Evolutionary conservation across 371 early-diverging fungal species (phyloP), one percentile per base, ranked within the genome.

Genomic region (Gilbertella persicaria): DNA sequence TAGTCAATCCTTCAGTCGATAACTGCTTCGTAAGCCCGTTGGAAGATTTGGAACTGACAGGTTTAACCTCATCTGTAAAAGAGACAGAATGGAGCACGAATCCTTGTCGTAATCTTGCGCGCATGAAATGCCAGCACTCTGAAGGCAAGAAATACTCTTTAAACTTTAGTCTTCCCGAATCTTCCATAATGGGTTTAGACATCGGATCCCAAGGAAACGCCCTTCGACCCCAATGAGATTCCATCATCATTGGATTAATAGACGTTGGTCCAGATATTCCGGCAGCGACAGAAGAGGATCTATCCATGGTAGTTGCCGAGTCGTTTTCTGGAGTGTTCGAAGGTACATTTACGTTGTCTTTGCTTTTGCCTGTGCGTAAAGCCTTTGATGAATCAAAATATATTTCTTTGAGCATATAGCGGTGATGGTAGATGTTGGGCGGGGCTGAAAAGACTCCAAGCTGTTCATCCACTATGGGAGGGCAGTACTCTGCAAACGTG

Each of bases 121-220:
- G 72, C 21, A 96, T 77, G 19, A 94, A 59, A 53, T 82, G 78
- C 48, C 82, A 78, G 19, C 94, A 72, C 44, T 80, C 80, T 20
- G 76, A 62, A 4, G 80, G 74, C 17, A 87, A 67, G 13, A 65
- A 69, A 62, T 94, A 95, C 51, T 94, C 92, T 33, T 85, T 80
- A 64, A 87, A 94, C 28, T 88, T 80, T 8, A 89, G 81, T 1
- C 87, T 69, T 45, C 90, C 86, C 26, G 85, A 80, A 44, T 91
- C 89, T 17, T 91, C 85, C 0, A 79, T 60, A 2, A 91, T 92
- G 2, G 95, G 89, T 23, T 64, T 62, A 50, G 88, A 80, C 36
- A 77, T 62, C 13, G 89, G 73, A 46, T 83, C 79, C 96, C 96
- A 95, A 0, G 96, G 97, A 60, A 93, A 95, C 19, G 62, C 66